Percentiles rank a stretch among this genome's conserved stretches.
These are phyloP conservation scores for Fallopia convolvulus DNA, from an alignment of 148 eudicot genomes.

Conservation along the genomic window DNA sequence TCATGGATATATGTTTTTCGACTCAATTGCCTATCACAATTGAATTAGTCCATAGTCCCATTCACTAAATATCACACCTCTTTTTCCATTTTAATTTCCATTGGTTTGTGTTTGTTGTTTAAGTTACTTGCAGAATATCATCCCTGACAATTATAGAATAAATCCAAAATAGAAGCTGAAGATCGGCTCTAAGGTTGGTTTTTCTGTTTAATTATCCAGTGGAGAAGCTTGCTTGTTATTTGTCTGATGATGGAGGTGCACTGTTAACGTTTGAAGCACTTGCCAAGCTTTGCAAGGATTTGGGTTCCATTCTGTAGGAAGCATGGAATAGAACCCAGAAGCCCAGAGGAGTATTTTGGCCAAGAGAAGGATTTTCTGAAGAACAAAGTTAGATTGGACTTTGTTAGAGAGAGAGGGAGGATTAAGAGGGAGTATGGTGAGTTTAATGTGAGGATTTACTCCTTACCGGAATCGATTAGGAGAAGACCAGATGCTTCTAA, in stretches of 20 bases:
- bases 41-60: no score
- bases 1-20: no score
- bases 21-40: no score
- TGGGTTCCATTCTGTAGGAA: constrained; percentile 97
- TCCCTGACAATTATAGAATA: no score
- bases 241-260: constrained; percentile 97
- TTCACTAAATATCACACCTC: no score
- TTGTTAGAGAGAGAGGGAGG: constrained; percentile 82
- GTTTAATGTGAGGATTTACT: constrained; percentile 89
- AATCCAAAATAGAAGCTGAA: no score
- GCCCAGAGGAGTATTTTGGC: constrained; percentile 87
- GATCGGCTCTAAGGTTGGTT: no score
- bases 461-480: constrained; percentile 79
- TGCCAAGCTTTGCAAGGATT: constrained; percentile 77
- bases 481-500: constrained; percentile 91
- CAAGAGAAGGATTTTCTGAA: constrained; percentile 85
- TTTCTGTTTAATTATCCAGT: constrained; percentile 96
- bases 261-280: constrained; percentile 84
- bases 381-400: constrained; percentile 77
- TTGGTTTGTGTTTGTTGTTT: no score
- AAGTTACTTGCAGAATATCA: no score
- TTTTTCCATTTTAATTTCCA: no score
- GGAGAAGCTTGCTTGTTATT: constrained; percentile 79
- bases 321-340: constrained; percentile 79
- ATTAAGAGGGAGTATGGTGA: constrained; percentile 97